These are phyloP conservation scores for Penicillium coffeae DNA, from an alignment of 495 filamentous ascomycete species.

Conservation along the genomic window DNA sequence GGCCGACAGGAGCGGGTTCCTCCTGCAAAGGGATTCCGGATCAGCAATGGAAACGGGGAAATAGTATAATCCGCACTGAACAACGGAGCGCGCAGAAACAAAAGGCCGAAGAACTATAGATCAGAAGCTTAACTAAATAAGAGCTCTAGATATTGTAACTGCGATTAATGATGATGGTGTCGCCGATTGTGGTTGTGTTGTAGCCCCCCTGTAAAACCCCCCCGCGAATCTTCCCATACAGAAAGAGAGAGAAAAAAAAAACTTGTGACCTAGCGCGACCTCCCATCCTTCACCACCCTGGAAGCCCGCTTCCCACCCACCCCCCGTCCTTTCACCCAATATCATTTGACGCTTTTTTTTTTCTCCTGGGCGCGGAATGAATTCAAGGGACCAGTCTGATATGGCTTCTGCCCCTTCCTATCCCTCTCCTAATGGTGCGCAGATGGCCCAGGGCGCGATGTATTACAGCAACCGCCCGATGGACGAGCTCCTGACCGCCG, in stretches of 20 bases:
- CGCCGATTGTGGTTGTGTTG: conserved; percentile 33
- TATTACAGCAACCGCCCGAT: conserved; percentile 44
- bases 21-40: not conserved
- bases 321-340: conserved; percentile 7
- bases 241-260: conserved; percentile 32
- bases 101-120: conserved; percentile 40
- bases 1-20: too few species aligned
- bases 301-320: conserved; percentile 21
- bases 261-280: conserved; percentile 36
- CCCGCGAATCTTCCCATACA: conserved; percentile 41
- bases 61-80: conserved; percentile 46
- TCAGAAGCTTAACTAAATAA: conserved; percentile 9
- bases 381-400: conserved; percentile 45
- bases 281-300: conserved; percentile 31
- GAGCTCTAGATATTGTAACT: conserved; percentile 4
- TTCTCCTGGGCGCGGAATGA: conserved; percentile 27
- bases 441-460: conserved; percentile 46
- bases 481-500: conserved; percentile 44
- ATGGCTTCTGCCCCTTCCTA: conserved; percentile 48
- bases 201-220: conserved; percentile 42
- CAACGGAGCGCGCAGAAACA: conserved; percentile 40
- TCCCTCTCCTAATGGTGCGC: conserved; percentile 46
- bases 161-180: conserved; percentile 31
- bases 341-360: conserved; percentile 8
- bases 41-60: conserved; percentile 23